These are phyloP conservation scores for Beverwykella pulmonaria DNA, from an alignment of 495 filamentous ascomycete genomes.

Conservation along the genomic window DNA sequence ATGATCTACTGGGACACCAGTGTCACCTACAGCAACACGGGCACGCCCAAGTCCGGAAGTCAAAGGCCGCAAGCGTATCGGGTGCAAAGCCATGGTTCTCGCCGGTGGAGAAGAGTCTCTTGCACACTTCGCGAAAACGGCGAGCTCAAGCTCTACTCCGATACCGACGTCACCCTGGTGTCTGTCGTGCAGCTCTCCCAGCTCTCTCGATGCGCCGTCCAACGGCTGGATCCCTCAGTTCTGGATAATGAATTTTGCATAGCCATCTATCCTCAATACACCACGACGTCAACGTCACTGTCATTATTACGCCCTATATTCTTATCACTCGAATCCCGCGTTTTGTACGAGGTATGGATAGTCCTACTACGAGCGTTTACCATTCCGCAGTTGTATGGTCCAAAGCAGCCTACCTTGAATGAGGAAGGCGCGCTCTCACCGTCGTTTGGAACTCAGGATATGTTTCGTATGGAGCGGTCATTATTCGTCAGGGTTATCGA, in stretches of 20 bases:
- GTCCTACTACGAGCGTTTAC: slow-evolving; percentile 90
- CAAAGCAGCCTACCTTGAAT: slow-evolving; percentile 47
- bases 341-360: slow-evolving; percentile 96
- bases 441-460: slow-evolving; percentile 50
- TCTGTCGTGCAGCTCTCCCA: slow-evolving; percentile 87
- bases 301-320: slow-evolving; percentile 75
- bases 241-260: slow-evolving; percentile 93
- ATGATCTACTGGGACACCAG: slow-evolving; percentile 86
- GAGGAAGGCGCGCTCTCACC: slow-evolving; percentile 40
- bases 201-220: slow-evolving; percentile 83
- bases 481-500: slow-evolving; percentile 63
- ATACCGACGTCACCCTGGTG: slow-evolving; percentile 76
- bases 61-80: slow-evolving; percentile 53
- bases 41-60: slow-evolving; percentile 43
- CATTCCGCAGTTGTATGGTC: slow-evolving; percentile 86
- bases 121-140: slow-evolving; percentile 96
- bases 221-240: slow-evolving; percentile 87
- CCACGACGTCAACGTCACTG: slow-evolving; percentile 63
- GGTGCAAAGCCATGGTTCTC: slow-evolving; percentile 58
- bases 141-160: slow-evolving; percentile 85
- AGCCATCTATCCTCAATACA: slow-evolving; percentile 85
- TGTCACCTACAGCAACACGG: slow-evolving; percentile 55
- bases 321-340: slow-evolving; percentile 80
- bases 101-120: slow-evolving; percentile 81
- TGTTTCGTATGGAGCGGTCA: slow-evolving; percentile 69